phyloP scores from a whole-genome alignment of 495 filamentous ascomycete species.

The Aspergillus funiculosus region DNA sequence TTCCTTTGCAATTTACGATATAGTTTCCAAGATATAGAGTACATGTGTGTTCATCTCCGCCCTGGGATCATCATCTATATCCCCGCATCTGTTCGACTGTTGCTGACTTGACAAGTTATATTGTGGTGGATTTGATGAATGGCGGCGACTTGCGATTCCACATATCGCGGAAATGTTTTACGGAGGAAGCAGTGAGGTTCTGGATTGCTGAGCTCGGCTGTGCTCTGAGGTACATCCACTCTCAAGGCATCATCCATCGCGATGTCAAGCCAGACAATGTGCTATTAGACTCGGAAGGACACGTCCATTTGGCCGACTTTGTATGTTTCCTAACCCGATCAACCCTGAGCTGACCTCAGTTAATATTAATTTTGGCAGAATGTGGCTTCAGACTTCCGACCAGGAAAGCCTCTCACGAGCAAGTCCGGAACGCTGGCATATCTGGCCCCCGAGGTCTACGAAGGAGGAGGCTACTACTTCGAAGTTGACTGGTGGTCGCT shows the following conservation, averaged over 20 bases:
- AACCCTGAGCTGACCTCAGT: slow-evolving; percentile 16
- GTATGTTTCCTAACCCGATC: slow-evolving; percentile 47
- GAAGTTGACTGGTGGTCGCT: slow-evolving; percentile 99
- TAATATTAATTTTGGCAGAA: slow-evolving; percentile 69
- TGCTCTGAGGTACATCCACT: slow-evolving; percentile 85
- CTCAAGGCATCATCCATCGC: slow-evolving; percentile 88
- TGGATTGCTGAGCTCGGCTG: slow-evolving; percentile 95
- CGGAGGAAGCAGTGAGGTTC: slow-evolving; percentile 92
- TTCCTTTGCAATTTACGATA: slow-evolving; percentile 98
- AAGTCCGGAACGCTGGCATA: slow-evolving; percentile 96
- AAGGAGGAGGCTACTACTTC: slow-evolving; percentile 73
- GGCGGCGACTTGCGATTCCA: slow-evolving; percentile 96
- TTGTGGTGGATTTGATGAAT: slow-evolving; percentile 98
- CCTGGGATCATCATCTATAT: background rate
- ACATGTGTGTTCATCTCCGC: slow-evolving; percentile 62
- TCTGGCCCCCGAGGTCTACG: slow-evolving; percentile 91
- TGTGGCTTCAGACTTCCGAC: slow-evolving; percentile 86
- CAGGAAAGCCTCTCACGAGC: slow-evolving; percentile 79
- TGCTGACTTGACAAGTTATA: slow-evolving; percentile 59
- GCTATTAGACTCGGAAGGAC: slow-evolving; percentile 84
- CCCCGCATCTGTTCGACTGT: background rate
- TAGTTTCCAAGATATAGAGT: slow-evolving; percentile 98
- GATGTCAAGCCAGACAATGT: slow-evolving; percentile 98
- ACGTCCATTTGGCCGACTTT: slow-evolving; percentile 97
- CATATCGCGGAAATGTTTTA: slow-evolving; percentile 96